phyloP scores from a whole-genome alignment of 306 rosid species.

The Vicia sativa region DNA sequence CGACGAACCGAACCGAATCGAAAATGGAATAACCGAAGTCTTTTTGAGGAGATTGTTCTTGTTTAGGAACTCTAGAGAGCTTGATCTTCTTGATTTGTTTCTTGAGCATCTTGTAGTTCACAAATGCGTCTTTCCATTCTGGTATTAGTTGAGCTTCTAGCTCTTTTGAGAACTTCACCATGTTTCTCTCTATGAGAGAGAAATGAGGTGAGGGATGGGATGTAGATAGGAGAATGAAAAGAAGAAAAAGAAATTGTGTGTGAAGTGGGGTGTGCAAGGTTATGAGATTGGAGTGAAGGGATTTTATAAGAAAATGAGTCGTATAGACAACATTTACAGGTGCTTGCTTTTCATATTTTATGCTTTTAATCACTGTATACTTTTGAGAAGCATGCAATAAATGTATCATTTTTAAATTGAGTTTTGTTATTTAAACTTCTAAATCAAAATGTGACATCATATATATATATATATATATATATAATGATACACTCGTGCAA shows the following conservation, averaged over 20 bases:
- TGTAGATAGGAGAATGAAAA: not conserved
- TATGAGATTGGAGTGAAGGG: constrained; percentile 33
- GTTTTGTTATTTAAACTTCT: too few species aligned
- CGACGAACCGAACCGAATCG: constrained; percentile 45
- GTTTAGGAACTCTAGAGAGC: constrained; percentile 45
- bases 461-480: too few species aligned
- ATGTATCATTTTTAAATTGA: not conserved
- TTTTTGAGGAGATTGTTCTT: not conserved
- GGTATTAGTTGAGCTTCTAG: constrained; percentile 94
- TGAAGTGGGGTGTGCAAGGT: constrained; percentile 1
- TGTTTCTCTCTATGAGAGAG: constrained; percentile 22
- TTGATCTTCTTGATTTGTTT: constrained; percentile 75
- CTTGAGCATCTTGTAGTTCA: constrained; percentile 75
- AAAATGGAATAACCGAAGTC: constrained; percentile 62
- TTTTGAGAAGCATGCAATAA: not conserved
- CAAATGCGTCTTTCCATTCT: constrained; percentile 84
- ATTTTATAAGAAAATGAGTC: constrained; percentile 41
- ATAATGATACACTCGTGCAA: too few species aligned
- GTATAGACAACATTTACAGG: constrained; percentile 33
- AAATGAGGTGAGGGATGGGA: not conserved
- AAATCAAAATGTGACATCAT: too few species aligned
- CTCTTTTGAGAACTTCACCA: constrained; percentile 96
- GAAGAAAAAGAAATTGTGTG: not conserved
- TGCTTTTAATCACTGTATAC: constrained; percentile 18
- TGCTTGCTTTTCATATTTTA: constrained; percentile 24